Percentiles rank a stretch among this genome's conserved stretches.
These are phyloP conservation scores for Bretschneidera sinensis DNA, from an alignment of 345 rosid genomes.

Conservation along the genomic window DNA sequence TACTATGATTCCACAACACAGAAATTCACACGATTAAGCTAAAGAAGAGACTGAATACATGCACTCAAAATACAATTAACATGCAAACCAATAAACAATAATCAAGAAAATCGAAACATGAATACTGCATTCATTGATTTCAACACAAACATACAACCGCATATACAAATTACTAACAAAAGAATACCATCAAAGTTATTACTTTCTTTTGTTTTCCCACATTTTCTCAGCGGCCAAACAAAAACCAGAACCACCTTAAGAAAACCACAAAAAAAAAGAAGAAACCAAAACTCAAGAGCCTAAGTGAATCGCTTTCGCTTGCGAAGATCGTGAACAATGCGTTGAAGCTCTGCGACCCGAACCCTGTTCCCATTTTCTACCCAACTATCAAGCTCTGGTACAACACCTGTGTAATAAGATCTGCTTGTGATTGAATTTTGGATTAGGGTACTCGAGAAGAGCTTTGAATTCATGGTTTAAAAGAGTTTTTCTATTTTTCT, in stretches of 20 bases:
- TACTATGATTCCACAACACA: too few relatives aligned
- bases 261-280: background rate
- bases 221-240: constrained; percentile 14
- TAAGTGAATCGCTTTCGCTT: constrained; percentile 71
- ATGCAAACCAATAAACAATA: too few relatives aligned
- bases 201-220: background rate
- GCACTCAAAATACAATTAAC: too few relatives aligned
- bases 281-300: constrained; percentile 62
- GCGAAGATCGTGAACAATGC: constrained; percentile 79
- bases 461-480: constrained; percentile 17
- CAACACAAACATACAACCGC: too few relatives aligned
- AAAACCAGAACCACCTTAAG: background rate
- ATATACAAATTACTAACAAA: too few relatives aligned
- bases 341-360: constrained; percentile 75
- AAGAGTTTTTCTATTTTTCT: too few relatives aligned
- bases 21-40: too few relatives aligned
- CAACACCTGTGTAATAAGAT: constrained; percentile 54
- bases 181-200: too few relatives aligned
- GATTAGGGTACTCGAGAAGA: constrained; percentile 30
- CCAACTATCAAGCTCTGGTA: constrained; percentile 78
- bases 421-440: constrained; percentile 27
- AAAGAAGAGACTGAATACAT: too few relatives aligned
- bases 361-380: constrained; percentile 49
- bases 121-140: too few relatives aligned
- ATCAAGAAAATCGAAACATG: too few relatives aligned